Evolutionary conservation across 768 basidiomycete species (phyloP), one percentile per base, ranked within the genome.

Genomic region (Macrolepiota fuliginosa): DNA sequence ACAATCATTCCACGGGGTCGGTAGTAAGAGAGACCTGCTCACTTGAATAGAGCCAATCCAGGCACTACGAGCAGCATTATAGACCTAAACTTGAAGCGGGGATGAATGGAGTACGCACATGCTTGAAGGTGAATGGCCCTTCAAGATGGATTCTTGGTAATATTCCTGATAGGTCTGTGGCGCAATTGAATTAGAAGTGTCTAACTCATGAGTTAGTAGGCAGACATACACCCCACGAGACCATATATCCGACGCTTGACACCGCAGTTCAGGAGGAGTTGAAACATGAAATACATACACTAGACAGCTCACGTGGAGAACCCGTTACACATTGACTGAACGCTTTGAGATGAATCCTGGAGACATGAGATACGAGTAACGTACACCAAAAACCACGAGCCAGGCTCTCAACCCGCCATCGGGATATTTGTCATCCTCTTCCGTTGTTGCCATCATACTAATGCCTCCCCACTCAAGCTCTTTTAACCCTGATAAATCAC

Each of bases 31-130:
- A 9, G 46, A 13, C 12, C 3, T 45, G 47, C 62, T n/a, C 63
- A 85, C 89, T 76, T 91, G 89, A 24, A 87, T 74, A 1, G 90
- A 92, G 4, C 90, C 90, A 37, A 92, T 92, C 90, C 90, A 92
- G 39, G 89, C 83, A 47, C 90, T 91, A 63, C 22, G 22, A 45
- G n/a, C 32, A 27, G 22, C 25, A 25, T 19, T n/a, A 49, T 32
- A 36, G 22, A 37, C 3, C 47, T 15, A 22, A 24, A 1, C 13
- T 19, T 9, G 42, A 47, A 25, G 7, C 19, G 45, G 24, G 24
- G 22, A 54, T 24, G 29, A 24, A 32, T 24, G 36, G 7, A 15
- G 1, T 19, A 72, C 82, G 62, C 68, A 88, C 88, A 90, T 91
- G n/a, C 71, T 79, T 12, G 90, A 91, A 3, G 88, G 79, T 4